phyloP scores from a whole-genome alignment of 2,329 filamentous ascomycete genomes.

The Acephala macrosclerotiorum region DNA sequence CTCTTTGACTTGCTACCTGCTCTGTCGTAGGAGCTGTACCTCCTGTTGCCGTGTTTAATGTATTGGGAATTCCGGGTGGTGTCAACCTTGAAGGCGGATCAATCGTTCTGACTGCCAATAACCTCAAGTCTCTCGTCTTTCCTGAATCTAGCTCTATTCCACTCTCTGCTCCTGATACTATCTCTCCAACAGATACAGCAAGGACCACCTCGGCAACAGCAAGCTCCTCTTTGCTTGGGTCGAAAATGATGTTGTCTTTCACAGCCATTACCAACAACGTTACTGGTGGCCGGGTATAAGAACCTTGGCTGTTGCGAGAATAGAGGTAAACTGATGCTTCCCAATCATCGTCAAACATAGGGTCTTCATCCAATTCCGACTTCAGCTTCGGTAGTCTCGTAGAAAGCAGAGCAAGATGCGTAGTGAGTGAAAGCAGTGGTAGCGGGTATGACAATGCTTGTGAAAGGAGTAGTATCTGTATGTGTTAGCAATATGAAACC shows the following conservation, averaged over 20 bases:
- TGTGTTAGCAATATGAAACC: too few species aligned
- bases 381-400: slow-evolving; percentile 85
- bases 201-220: slow-evolving; percentile 90
- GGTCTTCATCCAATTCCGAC: slow-evolving; percentile 93
- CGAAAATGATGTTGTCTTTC: slow-evolving; percentile 89
- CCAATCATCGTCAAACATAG: slow-evolving; percentile 98
- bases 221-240: slow-evolving; percentile 89
- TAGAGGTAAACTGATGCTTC: slow-evolving; percentile 82
- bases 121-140: slow-evolving; percentile 53
- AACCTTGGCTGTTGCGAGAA: slow-evolving; percentile 38
- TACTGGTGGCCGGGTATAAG: slow-evolving; percentile 73
- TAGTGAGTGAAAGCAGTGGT: slow-evolving; percentile 89
- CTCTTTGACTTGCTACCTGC: slow-evolving; percentile 50
- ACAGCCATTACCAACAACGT: slow-evolving; percentile 90
- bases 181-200: slow-evolving; percentile 78
- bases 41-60: slow-evolving; percentile 62
- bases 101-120: slow-evolving; percentile 75
- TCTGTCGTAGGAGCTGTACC: slow-evolving; percentile 50
- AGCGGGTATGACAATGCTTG: slow-evolving; percentile 91
- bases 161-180: slow-evolving; percentile 28
- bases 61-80: slow-evolving; percentile 72
- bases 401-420: slow-evolving; percentile 89
- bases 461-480: slow-evolving; percentile 96
- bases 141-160: slow-evolving; percentile 52
- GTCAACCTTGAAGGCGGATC: slow-evolving; percentile 79